Conservation (phyloP, 2,329 filamentous ascomycete genomes). For the Pseudodiploospora longispora region DNA sequence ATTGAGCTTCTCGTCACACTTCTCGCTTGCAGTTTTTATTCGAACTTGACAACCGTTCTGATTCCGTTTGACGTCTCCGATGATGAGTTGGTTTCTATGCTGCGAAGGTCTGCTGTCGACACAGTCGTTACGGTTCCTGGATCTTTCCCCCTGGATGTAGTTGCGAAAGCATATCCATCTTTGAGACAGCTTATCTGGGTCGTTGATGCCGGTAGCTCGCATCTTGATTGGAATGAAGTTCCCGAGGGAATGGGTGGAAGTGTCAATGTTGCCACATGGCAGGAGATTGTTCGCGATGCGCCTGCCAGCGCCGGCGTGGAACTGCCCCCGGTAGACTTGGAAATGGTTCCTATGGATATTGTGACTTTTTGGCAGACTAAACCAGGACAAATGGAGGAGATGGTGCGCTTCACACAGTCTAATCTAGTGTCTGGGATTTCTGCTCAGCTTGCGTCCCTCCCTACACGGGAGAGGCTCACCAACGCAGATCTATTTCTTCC, state of each 20-base stretch:
- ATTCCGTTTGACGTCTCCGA: conserved; percentile 74
- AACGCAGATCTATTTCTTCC: conserved; percentile 76
- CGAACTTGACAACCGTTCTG: conserved; percentile 70
- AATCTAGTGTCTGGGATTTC: conserved; percentile 87
- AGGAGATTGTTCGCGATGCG: conserved; percentile 72
- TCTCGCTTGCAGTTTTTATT: conserved; percentile 84
- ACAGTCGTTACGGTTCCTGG: conserved; percentile 78
- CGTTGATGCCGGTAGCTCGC: conserved; percentile 78
- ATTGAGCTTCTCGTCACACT: conserved; percentile 75
- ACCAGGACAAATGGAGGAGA: conserved; percentile 48
- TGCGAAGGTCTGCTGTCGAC: conserved; percentile 68
- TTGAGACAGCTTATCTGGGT: conserved; percentile 85
- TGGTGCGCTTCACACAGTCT: conserved; percentile 71
- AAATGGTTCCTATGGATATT: conserved; percentile 44
- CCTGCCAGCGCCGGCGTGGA: conserved; percentile 50
- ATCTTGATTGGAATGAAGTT: conserved; percentile 92
- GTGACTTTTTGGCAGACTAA: conserved; percentile 60
- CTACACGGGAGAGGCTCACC: conserved; percentile 63
- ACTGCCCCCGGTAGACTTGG: conserved; percentile 55
- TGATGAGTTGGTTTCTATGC: conserved; percentile 60
- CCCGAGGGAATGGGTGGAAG: conserved; percentile 67
- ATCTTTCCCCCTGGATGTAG: conserved; percentile 69
- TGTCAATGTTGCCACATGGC: conserved; percentile 84
- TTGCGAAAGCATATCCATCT: conserved; percentile 59
- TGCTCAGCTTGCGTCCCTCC: conserved; percentile 67